Evolutionary conservation across 1,139 yeast species (phyloP).

Genomic region (Tardiomyces depauwii): DNA sequence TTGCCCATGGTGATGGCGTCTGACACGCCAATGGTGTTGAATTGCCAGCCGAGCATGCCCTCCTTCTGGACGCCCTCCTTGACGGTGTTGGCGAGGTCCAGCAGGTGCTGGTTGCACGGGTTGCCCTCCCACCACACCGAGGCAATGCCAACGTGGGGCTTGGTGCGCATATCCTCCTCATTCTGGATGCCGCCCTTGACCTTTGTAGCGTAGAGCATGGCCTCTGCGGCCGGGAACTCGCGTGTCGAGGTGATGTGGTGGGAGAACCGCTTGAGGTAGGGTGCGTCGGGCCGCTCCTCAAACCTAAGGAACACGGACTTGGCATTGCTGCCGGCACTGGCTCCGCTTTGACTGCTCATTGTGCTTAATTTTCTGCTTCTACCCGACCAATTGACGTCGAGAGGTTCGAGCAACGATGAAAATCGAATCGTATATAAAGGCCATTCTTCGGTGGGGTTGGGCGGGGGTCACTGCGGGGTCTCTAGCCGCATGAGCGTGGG

Average conservation of each 20-base stretch:
- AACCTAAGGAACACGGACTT: neutral
- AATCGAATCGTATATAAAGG: too few relatives aligned
- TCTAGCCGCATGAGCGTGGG: too few relatives aligned
- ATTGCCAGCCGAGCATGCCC: slow-evolving; percentile 87
- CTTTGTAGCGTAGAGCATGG: slow-evolving; percentile 88
- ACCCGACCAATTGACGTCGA: too few relatives aligned
- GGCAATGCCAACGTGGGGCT: slow-evolving; percentile 90
- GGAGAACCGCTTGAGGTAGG: slow-evolving; percentile 56
- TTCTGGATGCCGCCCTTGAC: slow-evolving; percentile 32
- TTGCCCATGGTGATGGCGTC: slow-evolving; percentile 97
- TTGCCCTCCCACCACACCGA: slow-evolving; percentile 98
- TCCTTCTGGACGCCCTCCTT: slow-evolving; percentile 70
- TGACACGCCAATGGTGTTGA: slow-evolving; percentile 87
- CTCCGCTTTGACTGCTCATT: too few relatives aligned
- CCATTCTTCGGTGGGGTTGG: too few relatives aligned
- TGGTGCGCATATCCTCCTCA: slow-evolving; percentile 48
- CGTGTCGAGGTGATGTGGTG: slow-evolving; percentile 66
- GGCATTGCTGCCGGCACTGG: neutral
- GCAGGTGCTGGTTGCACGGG: slow-evolving; percentile 89
- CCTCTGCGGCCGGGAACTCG: slow-evolving; percentile 89
- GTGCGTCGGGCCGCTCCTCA: neutral
- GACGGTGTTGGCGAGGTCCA: slow-evolving; percentile 71
- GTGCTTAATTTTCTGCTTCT: too few relatives aligned
- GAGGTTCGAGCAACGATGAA: too few relatives aligned
- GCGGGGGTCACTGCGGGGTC: too few relatives aligned